Evolutionary conservation across 352 stramenopile species (phyloP), one percentile per base, ranked within the genome.

Genomic region (Pythium dissimile): DNA sequence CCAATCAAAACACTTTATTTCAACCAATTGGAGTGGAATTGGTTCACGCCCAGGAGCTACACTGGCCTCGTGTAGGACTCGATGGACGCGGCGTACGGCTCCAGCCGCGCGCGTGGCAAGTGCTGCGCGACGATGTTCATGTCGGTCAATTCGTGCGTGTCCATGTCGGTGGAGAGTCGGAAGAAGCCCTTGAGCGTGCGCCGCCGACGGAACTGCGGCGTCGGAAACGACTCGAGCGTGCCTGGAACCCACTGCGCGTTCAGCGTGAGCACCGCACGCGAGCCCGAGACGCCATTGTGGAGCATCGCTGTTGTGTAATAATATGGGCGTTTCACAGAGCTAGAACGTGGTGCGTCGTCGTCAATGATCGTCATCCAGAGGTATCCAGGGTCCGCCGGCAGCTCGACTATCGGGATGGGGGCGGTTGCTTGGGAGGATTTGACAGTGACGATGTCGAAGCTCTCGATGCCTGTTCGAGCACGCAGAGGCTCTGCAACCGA

Each of bases 211-310:
- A 72, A 83, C 34, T 74, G 62, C 5, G 55, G 64, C 2, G 67
- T 78, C 8, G 72, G 75, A 26, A 65, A 78, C 21, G 47, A 80
- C 53, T 84, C 69, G 12, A 88, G 57, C 0, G 73, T 56, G 13
- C 75, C 75, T 5, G 78, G 78, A 10, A 86, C 62, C 78, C 78
- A 88, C 4, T 62, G 58, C 11, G 78, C 34, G 10, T 80, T 54
- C 12, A 88, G 2, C 20, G 24, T 51, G 18, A 46, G 42, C 51
- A 30, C 27, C 35, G 59, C 35, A 54, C 62, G 9, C 60, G 12
- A 45, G 13, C 78, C 34, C 18, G 71, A 59, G 31, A 75, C 69
- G 5, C 84, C 20, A 64, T 49, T 21, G 62, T 60, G 59, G 69
- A 84, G 57, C 72, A 86, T 51, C 66, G 76, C 18, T 62, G 63